phyloP scores from a whole-genome alignment of 2,329 filamentous ascomycete species.

The Paecilomyces dactylethromorphus region DNA sequence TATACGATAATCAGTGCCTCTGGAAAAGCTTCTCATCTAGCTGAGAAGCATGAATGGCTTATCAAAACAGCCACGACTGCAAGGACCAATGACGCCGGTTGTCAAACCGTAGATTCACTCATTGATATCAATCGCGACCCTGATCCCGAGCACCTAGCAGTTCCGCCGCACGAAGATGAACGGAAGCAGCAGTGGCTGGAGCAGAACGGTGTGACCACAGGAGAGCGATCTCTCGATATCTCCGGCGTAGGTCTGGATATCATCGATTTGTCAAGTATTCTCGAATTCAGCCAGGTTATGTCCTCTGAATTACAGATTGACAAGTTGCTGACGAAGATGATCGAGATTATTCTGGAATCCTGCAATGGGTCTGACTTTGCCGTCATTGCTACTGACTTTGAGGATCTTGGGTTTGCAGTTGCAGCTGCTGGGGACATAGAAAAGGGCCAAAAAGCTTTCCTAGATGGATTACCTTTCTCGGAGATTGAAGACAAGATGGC shows the following conservation, averaged over 20 bases:
- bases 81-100: conserved; percentile 47
- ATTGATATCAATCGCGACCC: conserved; percentile 30
- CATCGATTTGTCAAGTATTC: conserved; percentile 57
- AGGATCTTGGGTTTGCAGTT: conserved; percentile 53
- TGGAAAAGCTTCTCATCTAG: conserved; percentile 53
- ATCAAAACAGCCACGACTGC: conserved; percentile 48
- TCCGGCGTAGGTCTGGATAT: conserved; percentile 47
- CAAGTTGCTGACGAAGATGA: conserved; percentile 56
- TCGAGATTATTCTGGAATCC: conserved; percentile 58
- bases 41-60: conserved; percentile 56
- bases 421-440: conserved; percentile 56
- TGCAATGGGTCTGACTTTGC: conserved; percentile 55
- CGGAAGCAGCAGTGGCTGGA: conserved; percentile 38
- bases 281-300: conserved; percentile 59
- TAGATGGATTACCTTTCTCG: conserved; percentile 50
- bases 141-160: conserved; percentile 19
- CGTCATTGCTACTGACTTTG: conserved; percentile 55
- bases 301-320: conserved; percentile 61
- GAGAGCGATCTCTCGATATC: conserved; percentile 34
- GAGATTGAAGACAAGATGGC: conserved; percentile 54
- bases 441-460: conserved; percentile 46
- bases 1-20: conserved; percentile 53
- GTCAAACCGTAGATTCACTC: conserved; percentile 51
- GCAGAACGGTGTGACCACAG: conserved; percentile 31
- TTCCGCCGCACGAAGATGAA: conserved; percentile 29